Evolutionary conservation across 2,329 filamentous ascomycete species (phyloP), one percentile per base, ranked within the genome.

Genomic region (Helicocarpus griseus): DNA sequence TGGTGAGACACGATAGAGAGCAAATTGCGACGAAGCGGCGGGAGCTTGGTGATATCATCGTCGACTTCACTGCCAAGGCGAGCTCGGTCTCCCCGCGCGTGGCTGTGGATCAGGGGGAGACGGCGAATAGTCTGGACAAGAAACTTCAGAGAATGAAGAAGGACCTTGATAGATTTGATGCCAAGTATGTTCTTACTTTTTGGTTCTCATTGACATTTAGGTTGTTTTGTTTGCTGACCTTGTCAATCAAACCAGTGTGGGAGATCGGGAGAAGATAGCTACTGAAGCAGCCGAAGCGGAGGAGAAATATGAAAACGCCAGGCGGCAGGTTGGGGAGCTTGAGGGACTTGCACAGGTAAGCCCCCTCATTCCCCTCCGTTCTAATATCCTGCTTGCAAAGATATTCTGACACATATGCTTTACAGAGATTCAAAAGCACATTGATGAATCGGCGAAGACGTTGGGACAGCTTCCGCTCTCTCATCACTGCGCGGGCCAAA

Each of bases 401-500:
- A 13, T 17, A n/a, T 11, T 31, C 17, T 38, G 17, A 33, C n/a
- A 4, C 21, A 40, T 47, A n/a, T 28, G 14, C 22, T 38, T 3
- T 36, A 28, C 53, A 80, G 73, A 67, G 70, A 45, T 70, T 83
- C 40, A 77, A 77, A 58, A 62, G 74, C 29, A 81, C 89, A 0
- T 79, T 95, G 38, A 69, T 73, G 8, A 73, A 85, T 52, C 87
- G 93, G 14, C 78, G 87, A 52, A 72, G 77, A 26, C 83, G 89
- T 59, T 98, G 89, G 86, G 77, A 81, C 52, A 76, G 79, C 48
- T 97, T 98, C 69, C 86, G 91, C 61, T 79, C 83, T 24, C 81
- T 83, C 59, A 96, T 98, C 61, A 91, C 89, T 35, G 81, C 85
- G n/a, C 82, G 86, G 51, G 87, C 93, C 43, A 84, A 89, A 47